Base-by-base conservation (phyloP, 2,329 filamentous ascomycete genomes). In the Fusarium sp. region DNA sequence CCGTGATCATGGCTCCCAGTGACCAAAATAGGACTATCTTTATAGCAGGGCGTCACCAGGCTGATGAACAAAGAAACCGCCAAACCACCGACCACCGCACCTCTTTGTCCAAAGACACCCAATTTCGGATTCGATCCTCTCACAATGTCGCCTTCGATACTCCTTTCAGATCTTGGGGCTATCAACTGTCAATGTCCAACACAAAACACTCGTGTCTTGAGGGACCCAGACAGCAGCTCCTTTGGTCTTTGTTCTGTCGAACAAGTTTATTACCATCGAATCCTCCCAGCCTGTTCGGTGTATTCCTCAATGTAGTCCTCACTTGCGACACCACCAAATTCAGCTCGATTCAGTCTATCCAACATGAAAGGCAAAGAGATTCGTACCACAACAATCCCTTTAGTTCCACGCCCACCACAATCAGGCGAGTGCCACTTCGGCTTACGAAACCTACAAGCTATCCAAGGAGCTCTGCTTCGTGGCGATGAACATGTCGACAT, bases 201-300 rank as follows among this genome's bases (percentile, higher is more conserved):
- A 49, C 54, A 70, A 40, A 60, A 50, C 37, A 44, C 21, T n/a
- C 30, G 6, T 28, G n/a, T 38, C 46, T 32, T 58, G 33, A 49
- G 33, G 25, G 42, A 21, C 43, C 46, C 21, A 21, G 32, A 25
- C 49, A 54, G 38, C 47, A 40, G 49, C 50, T 23, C 30, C 33
- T 49, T 30, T 30, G 18, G 67, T 33, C 75, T 77, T 77, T 77
- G 75, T 77, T 63, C 57, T 30, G 16, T 28, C 40, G 54, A 56
- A 66, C 68, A 67, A 67, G 69, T 43, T 75, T 77, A 77, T 77
- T 76, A 77, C 74, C 60, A 43, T 38, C 50, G 32, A 64, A 65
- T 25, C 42, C 35, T 57, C 59, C 52, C 60, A 30, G 49, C 23
- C 35, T n/a, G 56, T 19, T 18, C 38, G 13, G n/a, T 47, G n/a